A percentile compares a stretch with the other conserved stretches of the same genome.
These are phyloP conservation scores for Aspergillus avenaceus DNA, from an alignment of 495 filamentous ascomycete genomes.

Conservation along the genomic window DNA sequence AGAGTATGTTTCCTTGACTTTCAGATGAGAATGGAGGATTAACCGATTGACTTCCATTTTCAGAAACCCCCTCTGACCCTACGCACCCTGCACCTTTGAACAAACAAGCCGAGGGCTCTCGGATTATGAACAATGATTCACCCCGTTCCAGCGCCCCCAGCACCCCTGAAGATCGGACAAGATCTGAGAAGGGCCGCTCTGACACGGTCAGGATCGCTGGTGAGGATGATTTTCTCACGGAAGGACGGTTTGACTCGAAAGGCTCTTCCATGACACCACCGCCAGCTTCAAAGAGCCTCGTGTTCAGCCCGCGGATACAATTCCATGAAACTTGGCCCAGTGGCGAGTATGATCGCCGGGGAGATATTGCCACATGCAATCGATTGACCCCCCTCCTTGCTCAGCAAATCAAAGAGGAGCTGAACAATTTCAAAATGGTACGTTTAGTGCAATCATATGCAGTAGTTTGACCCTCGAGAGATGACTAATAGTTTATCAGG, in stretches of 20 bases:
- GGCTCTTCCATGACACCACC: constrained; percentile 77
- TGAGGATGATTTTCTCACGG: constrained; percentile 83
- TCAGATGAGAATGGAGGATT: not conserved
- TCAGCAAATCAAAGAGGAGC: constrained; percentile 98
- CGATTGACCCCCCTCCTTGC: constrained; percentile 93
- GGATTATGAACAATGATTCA: constrained; percentile 60
- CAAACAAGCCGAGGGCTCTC: constrained; percentile 13
- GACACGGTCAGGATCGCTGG: constrained; percentile 69
- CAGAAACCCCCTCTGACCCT: constrained; percentile 56
- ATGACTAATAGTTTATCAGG: constrained; percentile 54
- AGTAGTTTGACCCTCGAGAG: not conserved
- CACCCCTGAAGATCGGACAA: constrained; percentile 71
- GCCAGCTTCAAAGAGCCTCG: constrained; percentile 67
- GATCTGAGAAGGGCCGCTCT: constrained; percentile 52
- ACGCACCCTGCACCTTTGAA: constrained; percentile 63
- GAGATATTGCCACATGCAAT: constrained; percentile 97
- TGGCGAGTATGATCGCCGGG: constrained; percentile 92
- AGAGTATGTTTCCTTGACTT: constrained; percentile 58
- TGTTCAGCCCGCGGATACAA: constrained; percentile 88
- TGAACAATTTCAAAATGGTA: constrained; percentile 99
- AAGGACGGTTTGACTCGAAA: constrained; percentile 66
- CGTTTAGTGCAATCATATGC: constrained; percentile 20
- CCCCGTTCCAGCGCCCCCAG: constrained; percentile 78
- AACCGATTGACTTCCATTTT: constrained; percentile 14
- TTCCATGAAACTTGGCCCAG: constrained; percentile 96